Conservation (phyloP, 2,329 filamentous ascomycete genomes). For the Colletotrichum sidae region DNA sequence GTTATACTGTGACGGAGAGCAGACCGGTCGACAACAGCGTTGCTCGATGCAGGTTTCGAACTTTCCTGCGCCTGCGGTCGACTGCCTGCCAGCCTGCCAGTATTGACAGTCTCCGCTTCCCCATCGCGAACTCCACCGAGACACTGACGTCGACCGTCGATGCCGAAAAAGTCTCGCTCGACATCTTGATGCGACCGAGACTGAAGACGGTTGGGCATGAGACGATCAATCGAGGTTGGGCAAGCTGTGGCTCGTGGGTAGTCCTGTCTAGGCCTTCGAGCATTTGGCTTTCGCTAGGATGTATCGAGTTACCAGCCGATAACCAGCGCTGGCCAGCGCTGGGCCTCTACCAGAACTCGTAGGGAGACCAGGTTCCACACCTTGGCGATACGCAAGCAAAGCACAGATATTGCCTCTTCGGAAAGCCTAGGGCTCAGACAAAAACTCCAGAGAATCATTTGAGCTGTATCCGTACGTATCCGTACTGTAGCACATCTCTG, state of each 20-base stretch:
- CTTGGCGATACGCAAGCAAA: too few relatives aligned
- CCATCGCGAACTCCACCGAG: not conserved
- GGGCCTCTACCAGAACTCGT: too few relatives aligned
- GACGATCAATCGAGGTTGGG: constrained; percentile 10
- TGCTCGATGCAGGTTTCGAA: not conserved
- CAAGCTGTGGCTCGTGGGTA: constrained; percentile 30
- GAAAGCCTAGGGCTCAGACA: too few relatives aligned
- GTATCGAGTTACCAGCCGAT: not conserved
- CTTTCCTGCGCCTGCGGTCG: too few relatives aligned
- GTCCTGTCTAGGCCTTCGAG: constrained; percentile 19
- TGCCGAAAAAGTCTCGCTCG: constrained; percentile 11
- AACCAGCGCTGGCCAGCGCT: constrained; percentile 5
- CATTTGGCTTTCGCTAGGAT: constrained; percentile 6
- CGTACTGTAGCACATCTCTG: too few relatives aligned
- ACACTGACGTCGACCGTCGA: constrained; percentile 17
- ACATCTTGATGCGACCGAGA: constrained; percentile 15
- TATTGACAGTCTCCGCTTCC: too few relatives aligned
- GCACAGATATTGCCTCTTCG: not conserved
- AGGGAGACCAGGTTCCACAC: too few relatives aligned
- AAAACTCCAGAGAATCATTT: too few relatives aligned
- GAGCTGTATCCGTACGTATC: too few relatives aligned
- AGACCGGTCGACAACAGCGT: constrained; percentile 1
- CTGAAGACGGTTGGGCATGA: constrained; percentile 22
- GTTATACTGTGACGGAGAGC: not conserved
- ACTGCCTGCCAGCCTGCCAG: too few relatives aligned